Conservation (phyloP, 2,329 filamentous ascomycete genomes). For the Fusarium tjaetaba region DNA sequence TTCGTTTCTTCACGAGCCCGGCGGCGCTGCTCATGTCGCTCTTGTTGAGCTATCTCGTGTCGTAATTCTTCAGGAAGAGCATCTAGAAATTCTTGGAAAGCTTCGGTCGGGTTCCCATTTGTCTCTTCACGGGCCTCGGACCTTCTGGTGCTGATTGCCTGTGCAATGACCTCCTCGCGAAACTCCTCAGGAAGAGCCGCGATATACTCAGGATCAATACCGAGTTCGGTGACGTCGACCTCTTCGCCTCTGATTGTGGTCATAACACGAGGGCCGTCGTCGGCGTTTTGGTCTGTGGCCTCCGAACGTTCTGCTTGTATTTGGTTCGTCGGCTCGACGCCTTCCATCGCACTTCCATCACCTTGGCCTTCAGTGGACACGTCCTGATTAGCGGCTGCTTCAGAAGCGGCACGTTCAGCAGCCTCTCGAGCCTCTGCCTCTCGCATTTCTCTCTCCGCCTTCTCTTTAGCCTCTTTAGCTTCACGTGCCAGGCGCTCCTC, state of each 20-base stretch:
- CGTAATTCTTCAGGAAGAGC: constrained; percentile 91
- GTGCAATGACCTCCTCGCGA: constrained; percentile 93
- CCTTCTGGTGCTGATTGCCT: constrained; percentile 84
- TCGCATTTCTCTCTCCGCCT: constrained; percentile 71
- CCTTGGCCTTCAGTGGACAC: constrained; percentile 9
- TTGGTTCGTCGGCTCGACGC: constrained; percentile 68
- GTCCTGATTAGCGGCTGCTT: constrained; percentile 53
- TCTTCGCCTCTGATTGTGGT: constrained; percentile 88
- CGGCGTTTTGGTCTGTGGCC: constrained; percentile 38
- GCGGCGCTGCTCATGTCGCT: constrained; percentile 87
- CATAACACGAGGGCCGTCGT: constrained; percentile 67
- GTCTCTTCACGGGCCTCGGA: constrained; percentile 77
- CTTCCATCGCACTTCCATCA: constrained; percentile 73
- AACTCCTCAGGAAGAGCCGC: constrained; percentile 98
- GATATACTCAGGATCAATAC: constrained; percentile 93
- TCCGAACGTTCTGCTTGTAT: constrained; percentile 46
- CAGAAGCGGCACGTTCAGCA: constrained; percentile 65
- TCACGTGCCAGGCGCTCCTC: constrained; percentile 74
- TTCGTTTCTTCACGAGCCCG: constrained; percentile 85
- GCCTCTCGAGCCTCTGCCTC: constrained; percentile 77
- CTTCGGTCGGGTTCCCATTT: constrained; percentile 80
- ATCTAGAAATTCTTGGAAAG: constrained; percentile 93
- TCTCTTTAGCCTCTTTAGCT: constrained; percentile 77
- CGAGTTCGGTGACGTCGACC: constrained; percentile 91
- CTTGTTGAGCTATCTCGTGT: constrained; percentile 88